Evolutionary conservation across 192 early-diverging fungal species (phyloP).

Genomic region (Coemansia sp.): DNA sequence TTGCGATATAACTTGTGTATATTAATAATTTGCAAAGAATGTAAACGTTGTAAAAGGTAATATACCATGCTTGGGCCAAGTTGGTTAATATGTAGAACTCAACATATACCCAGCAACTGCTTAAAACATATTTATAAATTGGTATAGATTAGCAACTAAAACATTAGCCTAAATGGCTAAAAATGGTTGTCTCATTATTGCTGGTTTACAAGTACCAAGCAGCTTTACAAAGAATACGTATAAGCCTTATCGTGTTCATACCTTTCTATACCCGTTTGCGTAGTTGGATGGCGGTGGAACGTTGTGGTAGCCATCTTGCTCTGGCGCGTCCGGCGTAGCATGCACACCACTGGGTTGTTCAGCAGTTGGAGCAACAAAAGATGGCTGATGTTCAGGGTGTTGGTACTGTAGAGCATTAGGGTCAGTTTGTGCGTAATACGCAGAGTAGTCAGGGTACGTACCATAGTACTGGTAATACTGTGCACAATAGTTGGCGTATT

Average conservation of each 20-base stretch:
- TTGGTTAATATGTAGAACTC: too few relatives aligned
- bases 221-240: background rate
- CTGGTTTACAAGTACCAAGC: background rate
- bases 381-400: conserved; percentile 4
- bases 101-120: background rate
- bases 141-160: background rate
- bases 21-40: too few relatives aligned
- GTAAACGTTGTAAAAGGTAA: too few relatives aligned
- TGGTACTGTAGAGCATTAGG: conserved; percentile 2
- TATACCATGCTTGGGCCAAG: too few relatives aligned
- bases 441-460: conserved; percentile 40
- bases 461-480: conserved; percentile 55
- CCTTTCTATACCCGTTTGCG: conserved; percentile 23
- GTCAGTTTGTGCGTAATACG: conserved; percentile 28
- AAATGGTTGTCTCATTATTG: background rate
- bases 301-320: conserved; percentile 35
- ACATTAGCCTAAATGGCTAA: background rate
- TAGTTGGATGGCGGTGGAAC: conserved; percentile 46
- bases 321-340: background rate
- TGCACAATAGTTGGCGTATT: conserved; percentile 40
- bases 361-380: background rate
- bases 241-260: conserved; percentile 13
- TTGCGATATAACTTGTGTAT: too few relatives aligned
- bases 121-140: background rate
- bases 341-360: background rate